A percentile compares a stretch with the other conserved stretches of the same genome.
phyloP scores from a whole-genome alignment of 345 rosid species.

The Brassica cretica region DNA sequence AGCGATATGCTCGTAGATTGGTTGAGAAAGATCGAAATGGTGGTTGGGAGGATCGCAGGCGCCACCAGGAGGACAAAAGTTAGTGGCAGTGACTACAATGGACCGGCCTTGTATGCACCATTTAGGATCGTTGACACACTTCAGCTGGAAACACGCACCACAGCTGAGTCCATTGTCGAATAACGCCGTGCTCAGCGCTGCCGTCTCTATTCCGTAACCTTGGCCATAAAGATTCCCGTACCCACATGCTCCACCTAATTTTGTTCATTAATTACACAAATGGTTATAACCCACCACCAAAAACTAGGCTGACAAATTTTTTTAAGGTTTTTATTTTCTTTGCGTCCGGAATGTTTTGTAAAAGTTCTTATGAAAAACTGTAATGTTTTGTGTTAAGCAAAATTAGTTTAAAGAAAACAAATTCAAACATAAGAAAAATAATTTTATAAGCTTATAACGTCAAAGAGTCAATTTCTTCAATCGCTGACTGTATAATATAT shows the following conservation, averaged over 20 bases:
- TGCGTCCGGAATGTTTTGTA: background rate
- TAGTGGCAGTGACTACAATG: constrained; percentile 74
- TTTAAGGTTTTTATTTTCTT: background rate
- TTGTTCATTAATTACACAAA: background rate
- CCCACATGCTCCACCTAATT: constrained; percentile 76
- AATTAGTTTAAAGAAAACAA: background rate
- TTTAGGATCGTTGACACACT: constrained; percentile 65
- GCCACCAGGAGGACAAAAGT: constrained; percentile 88
- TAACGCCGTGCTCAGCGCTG: constrained; percentile 70
- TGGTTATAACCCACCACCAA: background rate
- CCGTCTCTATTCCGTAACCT: constrained; percentile 72
- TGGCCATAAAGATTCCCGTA: constrained; percentile 71
- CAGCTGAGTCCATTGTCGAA: constrained; percentile 65
- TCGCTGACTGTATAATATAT: background rate
- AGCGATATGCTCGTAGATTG: constrained; percentile 65
- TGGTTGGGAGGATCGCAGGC: constrained; percentile 78
- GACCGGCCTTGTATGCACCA: constrained; percentile 67
- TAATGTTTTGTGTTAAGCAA: background rate
- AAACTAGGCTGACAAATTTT: background rate
- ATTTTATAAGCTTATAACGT: background rate
- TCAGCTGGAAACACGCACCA: constrained; percentile 63
- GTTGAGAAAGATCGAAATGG: constrained; percentile 82
- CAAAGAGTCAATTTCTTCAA: background rate
- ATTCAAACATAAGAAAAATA: background rate
- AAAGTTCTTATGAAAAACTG: background rate